phyloP scores from a whole-genome alignment of 2,329 filamentous ascomycete species.

The Simplicillium sp. region DNA sequence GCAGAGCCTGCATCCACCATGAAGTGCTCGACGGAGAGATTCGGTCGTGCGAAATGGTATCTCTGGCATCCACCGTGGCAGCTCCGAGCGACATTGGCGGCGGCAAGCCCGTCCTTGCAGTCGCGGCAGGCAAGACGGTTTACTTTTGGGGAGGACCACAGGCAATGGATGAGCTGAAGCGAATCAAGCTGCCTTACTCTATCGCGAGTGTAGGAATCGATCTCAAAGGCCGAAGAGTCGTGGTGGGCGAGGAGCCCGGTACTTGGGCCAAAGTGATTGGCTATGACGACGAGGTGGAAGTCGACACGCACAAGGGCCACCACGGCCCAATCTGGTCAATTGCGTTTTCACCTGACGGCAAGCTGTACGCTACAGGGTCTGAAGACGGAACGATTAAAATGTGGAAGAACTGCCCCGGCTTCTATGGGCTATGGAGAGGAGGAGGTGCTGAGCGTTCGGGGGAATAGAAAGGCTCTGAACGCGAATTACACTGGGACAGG shows the following conservation, averaged over 20 bases:
- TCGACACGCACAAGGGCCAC: conserved; percentile 93
- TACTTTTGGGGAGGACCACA: conserved; percentile 80
- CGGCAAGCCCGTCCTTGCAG: conserved; percentile 66
- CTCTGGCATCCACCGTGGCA: conserved; percentile 48
- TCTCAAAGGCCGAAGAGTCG: conserved; percentile 67
- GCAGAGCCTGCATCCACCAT: conserved; percentile 64
- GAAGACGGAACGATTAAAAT: conserved; percentile 98
- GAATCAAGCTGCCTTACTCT: conserved; percentile 69
- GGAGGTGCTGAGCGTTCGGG: conserved; percentile 28
- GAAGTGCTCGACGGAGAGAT: conserved; percentile 76
- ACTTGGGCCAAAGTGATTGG: conserved; percentile 96
- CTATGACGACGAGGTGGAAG: conserved; percentile 72
- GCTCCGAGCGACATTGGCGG: conserved; percentile 54
- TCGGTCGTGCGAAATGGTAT: conserved; percentile 83
- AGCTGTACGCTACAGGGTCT: conserved; percentile 90
- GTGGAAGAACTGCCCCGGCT: conserved; percentile 62
- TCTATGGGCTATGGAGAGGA: conserved; percentile 54
- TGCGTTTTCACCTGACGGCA: conserved; percentile 89
- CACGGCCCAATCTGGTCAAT: conserved; percentile 97
- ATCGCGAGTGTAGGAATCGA: conserved; percentile 88
- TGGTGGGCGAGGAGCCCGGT: conserved; percentile 84
- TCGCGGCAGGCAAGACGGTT: conserved; percentile 87
- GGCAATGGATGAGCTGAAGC: conserved; percentile 67
- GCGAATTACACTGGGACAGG: too few species aligned
- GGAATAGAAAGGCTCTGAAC: conserved; percentile 22